Percentiles rank a stretch among this genome's conserved stretches.
Evolutionary conservation across 768 basidiomycete genomes (phyloP).

Genomic region (Polyporus arcularius): DNA sequence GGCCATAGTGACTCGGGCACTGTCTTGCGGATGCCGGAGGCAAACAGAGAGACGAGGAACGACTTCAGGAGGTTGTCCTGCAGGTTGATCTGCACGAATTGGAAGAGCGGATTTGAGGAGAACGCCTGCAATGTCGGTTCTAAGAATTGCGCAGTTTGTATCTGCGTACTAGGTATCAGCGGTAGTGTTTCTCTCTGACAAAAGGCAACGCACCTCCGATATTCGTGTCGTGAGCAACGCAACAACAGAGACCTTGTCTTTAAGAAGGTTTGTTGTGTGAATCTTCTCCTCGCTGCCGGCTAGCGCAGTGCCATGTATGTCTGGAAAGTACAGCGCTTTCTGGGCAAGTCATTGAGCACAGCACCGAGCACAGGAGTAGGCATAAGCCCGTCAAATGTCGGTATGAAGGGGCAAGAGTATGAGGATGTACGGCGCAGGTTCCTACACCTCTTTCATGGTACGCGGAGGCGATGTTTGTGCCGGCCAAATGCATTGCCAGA

Average conservation of each 20-base stretch:
- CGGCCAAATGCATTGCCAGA: too few species aligned
- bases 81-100: slow-evolving; percentile 84
- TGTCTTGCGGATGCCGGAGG: slow-evolving; percentile 66
- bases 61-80: slow-evolving; percentile 95
- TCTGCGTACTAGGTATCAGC: slow-evolving; percentile 40
- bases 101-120: slow-evolving; percentile 58
- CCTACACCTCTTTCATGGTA: too few species aligned
- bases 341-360: slow-evolving; percentile 32
- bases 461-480: too few species aligned
- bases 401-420: too few species aligned
- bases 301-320: slow-evolving; percentile 75
- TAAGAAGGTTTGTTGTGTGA: slow-evolving; percentile 78
- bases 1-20: slow-evolving; percentile 66
- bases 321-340: slow-evolving; percentile 92
- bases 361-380: too few species aligned
- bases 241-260: slow-evolving; percentile 76
- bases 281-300: slow-evolving; percentile 47
- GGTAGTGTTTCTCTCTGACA: too few species aligned
- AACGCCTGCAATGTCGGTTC: slow-evolving; percentile 55
- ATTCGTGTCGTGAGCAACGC: slow-evolving; percentile 84
- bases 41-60: slow-evolving; percentile 83
- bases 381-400: too few species aligned
- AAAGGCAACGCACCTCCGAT: slow-evolving; percentile 65
- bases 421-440: too few species aligned
- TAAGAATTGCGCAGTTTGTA: slow-evolving; percentile 76